phyloP scores from a whole-genome alignment of 208 protist species.

The Trypanosoma lewisi region DNA sequence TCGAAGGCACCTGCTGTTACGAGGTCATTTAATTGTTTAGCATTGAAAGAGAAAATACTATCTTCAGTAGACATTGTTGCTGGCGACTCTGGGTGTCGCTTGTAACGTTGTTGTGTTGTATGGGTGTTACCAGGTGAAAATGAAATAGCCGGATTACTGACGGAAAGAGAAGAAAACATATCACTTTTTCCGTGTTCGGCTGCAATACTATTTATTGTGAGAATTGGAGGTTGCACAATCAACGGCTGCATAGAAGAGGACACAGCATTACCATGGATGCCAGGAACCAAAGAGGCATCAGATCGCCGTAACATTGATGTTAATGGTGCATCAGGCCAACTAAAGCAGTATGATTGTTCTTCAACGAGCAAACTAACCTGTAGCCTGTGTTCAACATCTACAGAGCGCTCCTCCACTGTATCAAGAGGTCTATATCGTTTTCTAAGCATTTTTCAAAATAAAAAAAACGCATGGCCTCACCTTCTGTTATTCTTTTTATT shows the following conservation, averaged over 20 bases:
- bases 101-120: constrained; percentile 22
- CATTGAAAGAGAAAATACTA: constrained; percentile 62
- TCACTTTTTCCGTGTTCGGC: constrained; percentile 19
- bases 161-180: constrained; percentile 19
- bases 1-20: constrained; percentile 31
- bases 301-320: constrained; percentile 29
- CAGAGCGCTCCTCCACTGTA: constrained; percentile 54
- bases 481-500: constrained; percentile 10
- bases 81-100: constrained; percentile 6
- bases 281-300: constrained; percentile 14
- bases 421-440: constrained; percentile 85
- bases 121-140: constrained; percentile 12
- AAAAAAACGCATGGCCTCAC: constrained; percentile 5
- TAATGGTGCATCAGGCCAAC: constrained; percentile 68
- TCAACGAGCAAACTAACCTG: constrained; percentile 55
- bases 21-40: constrained; percentile 38
- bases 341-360: constrained; percentile 80
- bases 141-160: constrained; percentile 15
- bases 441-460: constrained; percentile 20
- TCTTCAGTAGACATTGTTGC: constrained; percentile 38
- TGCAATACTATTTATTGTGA: constrained; percentile 11
- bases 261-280: constrained; percentile 24
- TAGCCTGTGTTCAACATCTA: constrained; percentile 46
- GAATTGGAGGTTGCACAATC: constrained; percentile 28
- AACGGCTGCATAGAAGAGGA: constrained; percentile 8